A percentile compares a stretch with the other conserved stretches of the same genome.
Evolutionary conservation across 257 asterid genomes (phyloP).

Genomic region (Solanum sejunctum): DNA sequence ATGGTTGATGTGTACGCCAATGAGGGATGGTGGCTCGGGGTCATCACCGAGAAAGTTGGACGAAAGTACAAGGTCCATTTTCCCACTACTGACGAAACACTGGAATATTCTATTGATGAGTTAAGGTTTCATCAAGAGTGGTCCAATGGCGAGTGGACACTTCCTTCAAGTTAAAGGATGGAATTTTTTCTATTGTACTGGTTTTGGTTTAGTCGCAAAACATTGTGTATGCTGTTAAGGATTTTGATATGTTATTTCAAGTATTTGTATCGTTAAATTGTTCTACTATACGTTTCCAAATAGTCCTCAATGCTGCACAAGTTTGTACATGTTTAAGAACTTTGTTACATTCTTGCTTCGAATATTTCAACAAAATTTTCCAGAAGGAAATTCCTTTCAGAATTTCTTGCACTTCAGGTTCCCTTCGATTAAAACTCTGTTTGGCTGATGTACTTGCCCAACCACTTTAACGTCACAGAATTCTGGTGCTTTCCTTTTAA

Average conservation of each 20-base stretch:
- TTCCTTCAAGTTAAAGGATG: neutral
- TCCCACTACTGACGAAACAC: neutral
- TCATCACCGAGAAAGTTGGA: neutral
- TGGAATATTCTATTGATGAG: neutral
- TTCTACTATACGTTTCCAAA: neutral
- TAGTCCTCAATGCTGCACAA: neutral
- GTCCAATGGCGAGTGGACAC: neutral
- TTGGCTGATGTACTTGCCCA: slow-evolving; percentile 10
- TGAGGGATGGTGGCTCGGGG: neutral
- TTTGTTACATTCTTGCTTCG: neutral
- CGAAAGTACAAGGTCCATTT: neutral
- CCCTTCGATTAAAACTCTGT: neutral
- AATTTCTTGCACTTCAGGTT: slow-evolving; percentile 7
- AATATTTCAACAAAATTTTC: slow-evolving; percentile 20
- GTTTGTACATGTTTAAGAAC: neutral
- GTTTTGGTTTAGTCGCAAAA: neutral
- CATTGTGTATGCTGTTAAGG: neutral
- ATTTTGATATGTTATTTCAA: neutral
- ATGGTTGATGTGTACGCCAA: neutral
- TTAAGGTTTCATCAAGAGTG: neutral
- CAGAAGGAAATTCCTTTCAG: slow-evolving; percentile 39
- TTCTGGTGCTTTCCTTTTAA: slow-evolving; percentile 50
- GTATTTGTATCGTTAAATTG: neutral
- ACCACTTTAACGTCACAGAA: slow-evolving; percentile 46
- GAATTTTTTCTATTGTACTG: neutral